Conservation (phyloP, 148 eudicot species). For the Arbutus unedo region DNA sequence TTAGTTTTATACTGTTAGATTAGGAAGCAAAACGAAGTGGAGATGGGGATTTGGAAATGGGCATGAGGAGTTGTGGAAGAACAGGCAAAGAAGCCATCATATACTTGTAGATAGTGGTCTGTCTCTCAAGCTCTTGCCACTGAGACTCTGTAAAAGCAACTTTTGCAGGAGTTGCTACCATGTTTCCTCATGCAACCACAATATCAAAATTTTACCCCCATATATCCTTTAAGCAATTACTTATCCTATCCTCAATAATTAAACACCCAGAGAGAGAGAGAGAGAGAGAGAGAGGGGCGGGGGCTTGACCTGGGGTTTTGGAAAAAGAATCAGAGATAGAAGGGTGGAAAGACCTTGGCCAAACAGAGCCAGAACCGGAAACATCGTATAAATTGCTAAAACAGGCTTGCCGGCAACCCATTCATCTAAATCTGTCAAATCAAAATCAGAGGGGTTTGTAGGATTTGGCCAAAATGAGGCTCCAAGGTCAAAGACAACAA, state of each 20-base stretch:
- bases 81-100: constrained; percentile 69
- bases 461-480: too few relatives aligned
- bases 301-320: constrained; percentile 25
- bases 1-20: constrained; percentile 26
- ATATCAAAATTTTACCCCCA: not conserved
- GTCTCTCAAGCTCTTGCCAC: constrained; percentile 75
- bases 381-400: constrained; percentile 24
- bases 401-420: not conserved
- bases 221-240: too few relatives aligned
- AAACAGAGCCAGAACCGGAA: constrained; percentile 7
- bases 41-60: constrained; percentile 28
- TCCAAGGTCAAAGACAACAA: too few relatives aligned
- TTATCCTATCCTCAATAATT: not conserved
- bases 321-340: constrained; percentile 16
- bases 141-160: constrained; percentile 58
- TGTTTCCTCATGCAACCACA: constrained; percentile 25
- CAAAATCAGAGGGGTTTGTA: too few relatives aligned
- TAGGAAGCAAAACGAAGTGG: constrained; percentile 20
- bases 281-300: not conserved
- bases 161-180: constrained; percentile 15
- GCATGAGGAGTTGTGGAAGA: constrained; percentile 60
- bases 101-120: constrained; percentile 63
- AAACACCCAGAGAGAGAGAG: not conserved
- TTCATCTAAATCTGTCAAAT: too few relatives aligned
- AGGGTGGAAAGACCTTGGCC: constrained; percentile 21